Percentiles rank a stretch among this genome's conserved stretches.
Evolutionary conservation across 495 filamentous ascomycete genomes (phyloP).

Genomic region (Pseudotulostoma volvatum): DNA sequence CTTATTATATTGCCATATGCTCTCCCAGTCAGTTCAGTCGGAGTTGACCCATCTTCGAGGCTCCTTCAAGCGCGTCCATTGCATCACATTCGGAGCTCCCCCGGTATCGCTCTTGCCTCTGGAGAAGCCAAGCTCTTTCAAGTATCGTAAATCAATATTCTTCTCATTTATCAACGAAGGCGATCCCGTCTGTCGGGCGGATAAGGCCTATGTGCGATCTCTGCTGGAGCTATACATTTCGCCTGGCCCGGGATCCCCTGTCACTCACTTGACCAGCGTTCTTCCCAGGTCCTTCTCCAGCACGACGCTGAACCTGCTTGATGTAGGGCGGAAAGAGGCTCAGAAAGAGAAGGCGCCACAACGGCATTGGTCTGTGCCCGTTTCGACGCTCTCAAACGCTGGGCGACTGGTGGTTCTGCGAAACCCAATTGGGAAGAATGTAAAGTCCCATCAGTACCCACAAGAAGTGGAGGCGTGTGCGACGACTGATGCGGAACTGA

Average conservation of each 20-base stretch:
- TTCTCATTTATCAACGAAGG: constrained; percentile 70
- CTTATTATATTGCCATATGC: constrained; percentile 65
- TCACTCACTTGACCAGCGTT: neutral
- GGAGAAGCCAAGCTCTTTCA: constrained; percentile 29
- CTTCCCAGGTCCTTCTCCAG: neutral
- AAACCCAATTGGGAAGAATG: neutral
- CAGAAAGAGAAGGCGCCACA: neutral
- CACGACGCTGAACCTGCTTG: neutral
- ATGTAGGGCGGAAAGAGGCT: neutral
- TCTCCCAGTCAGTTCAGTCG: constrained; percentile 38
- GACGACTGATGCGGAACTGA: constrained; percentile 45
- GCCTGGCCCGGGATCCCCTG: constrained; percentile 33
- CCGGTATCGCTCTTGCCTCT: constrained; percentile 57
- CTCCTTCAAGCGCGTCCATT: constrained; percentile 60
- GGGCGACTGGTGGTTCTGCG: constrained; percentile 51
- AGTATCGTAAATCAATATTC: constrained; percentile 48
- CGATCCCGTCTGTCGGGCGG: constrained; percentile 61
- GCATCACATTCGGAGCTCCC: constrained; percentile 67
- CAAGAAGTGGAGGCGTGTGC: constrained; percentile 41
- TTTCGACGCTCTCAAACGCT: constrained; percentile 44
- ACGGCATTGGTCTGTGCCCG: constrained; percentile 43
- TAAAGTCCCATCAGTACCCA: neutral
- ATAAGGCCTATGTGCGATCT: constrained; percentile 53
- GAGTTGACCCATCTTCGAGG: constrained; percentile 50
- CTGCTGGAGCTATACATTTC: constrained; percentile 52